phyloP scores from a whole-genome alignment of 345 rosid genomes.

The Citrus medica region DNA sequence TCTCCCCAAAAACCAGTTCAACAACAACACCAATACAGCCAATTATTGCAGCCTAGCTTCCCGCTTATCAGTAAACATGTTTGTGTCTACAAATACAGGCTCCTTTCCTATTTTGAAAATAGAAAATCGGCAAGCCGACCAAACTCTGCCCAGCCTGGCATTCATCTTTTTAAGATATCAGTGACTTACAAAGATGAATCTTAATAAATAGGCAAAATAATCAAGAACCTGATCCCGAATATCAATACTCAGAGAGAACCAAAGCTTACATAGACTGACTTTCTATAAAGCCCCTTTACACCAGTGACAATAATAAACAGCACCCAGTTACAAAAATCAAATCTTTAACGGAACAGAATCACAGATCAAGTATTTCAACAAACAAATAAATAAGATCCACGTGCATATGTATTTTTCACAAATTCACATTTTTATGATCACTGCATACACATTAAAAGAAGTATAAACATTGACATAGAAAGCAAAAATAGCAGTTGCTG shows the following conservation, averaged over 20 bases:
- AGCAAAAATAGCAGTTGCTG: neutral
- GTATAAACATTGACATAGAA: neutral
- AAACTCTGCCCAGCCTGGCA: neutral
- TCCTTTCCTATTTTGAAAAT: neutral
- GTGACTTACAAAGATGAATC: no score
- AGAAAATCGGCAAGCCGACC: neutral
- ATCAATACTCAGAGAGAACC: neutral
- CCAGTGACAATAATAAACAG: neutral
- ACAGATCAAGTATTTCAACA: constrained; percentile 5
- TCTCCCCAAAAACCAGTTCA: neutral
- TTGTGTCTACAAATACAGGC: no score
- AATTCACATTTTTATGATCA: constrained; percentile 9
- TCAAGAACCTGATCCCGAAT: neutral
- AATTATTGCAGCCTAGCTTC: neutral
- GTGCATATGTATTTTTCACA: neutral
- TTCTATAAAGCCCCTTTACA: neutral
- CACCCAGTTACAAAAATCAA: constrained; percentile 21
- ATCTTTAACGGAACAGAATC: constrained; percentile 4
- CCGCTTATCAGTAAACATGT: no score
- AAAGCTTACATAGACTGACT: neutral
- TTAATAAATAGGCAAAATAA: neutral
- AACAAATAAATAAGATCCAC: constrained; percentile 20
- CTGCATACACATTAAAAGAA: neutral
- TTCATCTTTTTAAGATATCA: no score
- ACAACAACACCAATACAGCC: neutral